Percentiles rank a stretch among this genome's conserved stretches.
Evolutionary conservation across 805 yeast genomes (phyloP).

Genomic region (Candida railenensis): DNA sequence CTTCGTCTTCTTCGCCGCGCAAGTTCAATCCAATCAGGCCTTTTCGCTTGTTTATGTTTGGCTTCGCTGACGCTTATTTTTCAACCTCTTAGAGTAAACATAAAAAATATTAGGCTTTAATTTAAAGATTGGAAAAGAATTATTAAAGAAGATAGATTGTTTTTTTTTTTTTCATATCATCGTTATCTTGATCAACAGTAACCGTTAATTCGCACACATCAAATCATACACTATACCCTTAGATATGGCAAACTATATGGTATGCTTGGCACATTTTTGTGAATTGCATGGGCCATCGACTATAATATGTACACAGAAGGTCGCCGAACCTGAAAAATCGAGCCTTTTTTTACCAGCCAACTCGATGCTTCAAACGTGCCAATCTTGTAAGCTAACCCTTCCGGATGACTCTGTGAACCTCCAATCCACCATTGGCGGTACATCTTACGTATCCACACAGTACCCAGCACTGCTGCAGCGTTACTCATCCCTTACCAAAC

Average conservation of each 20-base stretch:
- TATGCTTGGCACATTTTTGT: constrained; percentile 71
- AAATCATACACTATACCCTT: no score
- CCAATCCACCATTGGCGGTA: neutral
- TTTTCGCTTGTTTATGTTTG: no score
- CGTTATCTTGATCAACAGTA: no score
- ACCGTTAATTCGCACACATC: no score
- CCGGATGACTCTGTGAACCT: constrained; percentile 38
- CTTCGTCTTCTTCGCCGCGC: no score
- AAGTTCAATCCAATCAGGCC: no score
- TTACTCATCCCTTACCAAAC: constrained; percentile 55
- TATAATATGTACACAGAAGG: constrained; percentile 58
- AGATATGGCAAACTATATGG: constrained; percentile 36
- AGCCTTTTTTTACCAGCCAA: constrained; percentile 37
- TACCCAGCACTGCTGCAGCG: constrained; percentile 51
- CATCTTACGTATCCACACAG: constrained; percentile 51
- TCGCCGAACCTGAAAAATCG: constrained; percentile 16
- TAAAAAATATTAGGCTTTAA: no score
- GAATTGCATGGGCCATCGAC: constrained; percentile 76
- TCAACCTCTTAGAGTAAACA: neutral
- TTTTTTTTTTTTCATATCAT: no score
- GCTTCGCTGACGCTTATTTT: neutral
- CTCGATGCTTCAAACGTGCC: constrained; percentile 48
- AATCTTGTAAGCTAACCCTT: constrained; percentile 56
- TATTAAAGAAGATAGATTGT: no score
- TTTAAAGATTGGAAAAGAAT: no score